Evolutionary conservation across 179 eudicot species (phyloP).

Genomic region (Carnegiea gigantea): DNA sequence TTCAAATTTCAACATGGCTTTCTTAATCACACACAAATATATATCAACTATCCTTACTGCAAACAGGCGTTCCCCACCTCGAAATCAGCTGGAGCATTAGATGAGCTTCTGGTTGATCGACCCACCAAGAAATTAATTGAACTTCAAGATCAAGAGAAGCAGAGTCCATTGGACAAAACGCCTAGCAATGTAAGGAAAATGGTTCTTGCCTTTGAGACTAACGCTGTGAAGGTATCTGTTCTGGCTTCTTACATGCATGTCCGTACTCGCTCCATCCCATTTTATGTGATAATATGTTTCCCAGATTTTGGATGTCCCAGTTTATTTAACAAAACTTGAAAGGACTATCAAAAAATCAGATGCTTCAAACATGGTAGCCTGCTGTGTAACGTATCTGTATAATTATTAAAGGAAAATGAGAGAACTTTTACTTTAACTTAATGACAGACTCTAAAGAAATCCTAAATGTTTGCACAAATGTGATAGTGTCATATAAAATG

Average conservation of each 20-base stretch:
- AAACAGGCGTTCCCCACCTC: conserved; percentile 31
- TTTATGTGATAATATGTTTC: not conserved
- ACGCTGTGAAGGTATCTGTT: conserved; percentile 55
- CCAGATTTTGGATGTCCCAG: not conserved
- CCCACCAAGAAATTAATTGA: conserved; percentile 26
- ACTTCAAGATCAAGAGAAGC: conserved; percentile 34
- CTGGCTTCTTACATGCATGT: conserved; percentile 18
- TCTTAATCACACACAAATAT: conserved; percentile 6
- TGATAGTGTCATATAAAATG: not conserved
- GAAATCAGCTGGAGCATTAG: conserved; percentile 29
- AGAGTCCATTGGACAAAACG: conserved; percentile 39
- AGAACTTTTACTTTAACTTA: not conserved
- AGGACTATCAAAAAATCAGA: not conserved
- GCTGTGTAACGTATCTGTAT: not conserved
- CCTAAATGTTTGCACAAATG: not conserved
- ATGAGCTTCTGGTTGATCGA: conserved; percentile 23
- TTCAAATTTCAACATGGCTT: not conserved
- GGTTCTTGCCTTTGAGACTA: conserved; percentile 70
- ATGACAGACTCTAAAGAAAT: not conserved
- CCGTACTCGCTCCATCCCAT: conserved; percentile 1
- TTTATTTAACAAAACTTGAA: not conserved
- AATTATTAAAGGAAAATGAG: not conserved
- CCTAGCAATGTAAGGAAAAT: conserved; percentile 70
- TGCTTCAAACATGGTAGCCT: not conserved
- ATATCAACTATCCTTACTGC: conserved; percentile 1